Percentiles rank a stretch among this genome's conserved stretches.
Conservation (phyloP, 108 stramenopile genomes). For the Nitzschia putrida region DNA sequence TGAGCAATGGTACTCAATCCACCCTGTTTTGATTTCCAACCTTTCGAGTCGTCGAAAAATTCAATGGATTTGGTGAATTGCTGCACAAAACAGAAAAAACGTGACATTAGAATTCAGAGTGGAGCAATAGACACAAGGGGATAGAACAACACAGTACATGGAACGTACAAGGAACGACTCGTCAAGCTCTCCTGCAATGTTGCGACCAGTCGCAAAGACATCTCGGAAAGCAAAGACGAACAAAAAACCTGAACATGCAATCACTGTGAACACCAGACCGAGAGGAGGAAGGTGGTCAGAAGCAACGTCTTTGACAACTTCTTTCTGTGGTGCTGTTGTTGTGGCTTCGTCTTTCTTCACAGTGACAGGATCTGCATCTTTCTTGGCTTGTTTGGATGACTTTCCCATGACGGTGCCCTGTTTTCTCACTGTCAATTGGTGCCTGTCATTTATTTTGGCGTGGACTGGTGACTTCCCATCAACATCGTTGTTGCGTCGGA, state of each 20-base stretch:
- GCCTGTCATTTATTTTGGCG: no score
- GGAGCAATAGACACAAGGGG: neutral
- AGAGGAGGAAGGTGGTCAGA: constrained; percentile 76
- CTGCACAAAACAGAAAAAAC: constrained; percentile 28
- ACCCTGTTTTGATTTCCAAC: constrained; percentile 86
- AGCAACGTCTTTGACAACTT: constrained; percentile 11
- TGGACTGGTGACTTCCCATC: no score
- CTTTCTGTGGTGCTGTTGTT: neutral
- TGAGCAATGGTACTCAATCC: constrained; percentile 73
- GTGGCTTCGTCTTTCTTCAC: neutral
- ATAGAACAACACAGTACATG: neutral
- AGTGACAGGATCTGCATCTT: neutral
- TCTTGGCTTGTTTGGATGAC: constrained; percentile 12
- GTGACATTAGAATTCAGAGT: neutral
- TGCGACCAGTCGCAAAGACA: constrained; percentile 76
- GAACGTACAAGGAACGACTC: constrained; percentile 52
- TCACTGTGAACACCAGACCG: constrained; percentile 57
- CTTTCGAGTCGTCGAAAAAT: constrained; percentile 72
- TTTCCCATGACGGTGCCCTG: constrained; percentile 8
- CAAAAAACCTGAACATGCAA: constrained; percentile 76
- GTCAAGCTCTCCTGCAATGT: constrained; percentile 61
- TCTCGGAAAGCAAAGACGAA: constrained; percentile 77
- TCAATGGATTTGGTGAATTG: constrained; percentile 76
- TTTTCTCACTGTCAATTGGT: no score
- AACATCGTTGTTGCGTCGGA: no score